phyloP scores from a whole-genome alignment of 2,329 filamentous ascomycete genomes.

The Dactylellina drechsleri region DNA sequence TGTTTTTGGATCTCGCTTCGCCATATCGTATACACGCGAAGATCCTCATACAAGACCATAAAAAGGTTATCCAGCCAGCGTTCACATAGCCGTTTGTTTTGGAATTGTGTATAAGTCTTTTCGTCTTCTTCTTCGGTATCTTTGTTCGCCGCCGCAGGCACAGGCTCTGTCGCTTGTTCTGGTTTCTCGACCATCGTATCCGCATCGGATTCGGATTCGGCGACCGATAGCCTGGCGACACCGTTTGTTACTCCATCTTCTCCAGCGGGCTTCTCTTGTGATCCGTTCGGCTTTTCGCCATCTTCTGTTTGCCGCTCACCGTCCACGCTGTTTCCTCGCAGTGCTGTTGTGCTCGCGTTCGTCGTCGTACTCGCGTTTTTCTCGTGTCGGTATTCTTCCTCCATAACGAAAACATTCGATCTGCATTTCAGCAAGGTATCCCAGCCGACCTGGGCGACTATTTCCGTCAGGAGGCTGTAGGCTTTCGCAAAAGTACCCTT shows the following conservation, averaged over 20 bases:
- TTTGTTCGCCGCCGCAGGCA: constrained; percentile 67
- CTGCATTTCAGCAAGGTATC: constrained; percentile 93
- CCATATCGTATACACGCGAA: constrained; percentile 99
- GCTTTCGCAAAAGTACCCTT: constrained; percentile 96
- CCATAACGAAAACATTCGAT: constrained; percentile 99
- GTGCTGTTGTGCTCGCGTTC: constrained; percentile 64
- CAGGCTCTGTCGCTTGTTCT: constrained; percentile 78
- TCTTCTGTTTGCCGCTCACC: constrained; percentile 59
- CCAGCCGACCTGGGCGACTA: constrained; percentile 97
- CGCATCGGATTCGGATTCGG: constrained; percentile 57
- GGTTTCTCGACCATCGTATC: constrained; percentile 75
- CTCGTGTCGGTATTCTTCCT: constrained; percentile 95
- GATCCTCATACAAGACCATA: constrained; percentile 95
- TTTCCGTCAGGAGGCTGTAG: constrained; percentile 91
- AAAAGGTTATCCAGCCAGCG: constrained; percentile 98
- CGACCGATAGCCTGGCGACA: constrained; percentile 58
- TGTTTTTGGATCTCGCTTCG: constrained; percentile 97
- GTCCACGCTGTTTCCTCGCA: constrained; percentile 61
- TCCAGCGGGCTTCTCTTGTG: constrained; percentile 44
- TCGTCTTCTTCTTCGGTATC: constrained; percentile 61
- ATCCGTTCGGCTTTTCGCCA: constrained; percentile 52
- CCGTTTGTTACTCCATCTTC: constrained; percentile 60
- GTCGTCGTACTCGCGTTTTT: constrained; percentile 70
- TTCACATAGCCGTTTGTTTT: constrained; percentile 96
- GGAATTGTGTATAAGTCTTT: constrained; percentile 85